phyloP scores from a whole-genome alignment of 495 filamentous ascomycete species.

The Podospora didyma region DNA sequence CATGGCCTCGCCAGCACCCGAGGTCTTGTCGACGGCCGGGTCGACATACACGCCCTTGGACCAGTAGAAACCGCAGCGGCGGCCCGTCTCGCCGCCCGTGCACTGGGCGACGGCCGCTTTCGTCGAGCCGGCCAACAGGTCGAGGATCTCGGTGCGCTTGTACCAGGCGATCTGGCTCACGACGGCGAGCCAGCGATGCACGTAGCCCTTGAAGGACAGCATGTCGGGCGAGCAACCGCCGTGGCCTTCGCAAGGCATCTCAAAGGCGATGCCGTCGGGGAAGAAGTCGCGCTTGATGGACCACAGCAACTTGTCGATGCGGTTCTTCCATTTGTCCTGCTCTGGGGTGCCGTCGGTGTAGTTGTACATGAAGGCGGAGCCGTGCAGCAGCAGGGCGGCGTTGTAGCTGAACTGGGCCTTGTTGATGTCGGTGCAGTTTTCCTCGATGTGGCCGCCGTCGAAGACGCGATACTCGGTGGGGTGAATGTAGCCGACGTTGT shows the following conservation, averaged over 20 bases:
- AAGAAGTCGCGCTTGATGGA: constrained; percentile 56
- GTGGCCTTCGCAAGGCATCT: constrained; percentile 61
- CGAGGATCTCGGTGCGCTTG: constrained; percentile 54
- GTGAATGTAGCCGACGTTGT: constrained; percentile 59
- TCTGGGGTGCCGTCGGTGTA: constrained; percentile 29
- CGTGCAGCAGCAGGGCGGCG: constrained; percentile 63
- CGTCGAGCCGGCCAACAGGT: constrained; percentile 57
- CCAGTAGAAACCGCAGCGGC: constrained; percentile 56
- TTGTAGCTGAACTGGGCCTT: constrained; percentile 74
- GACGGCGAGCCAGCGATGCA: constrained; percentile 74
- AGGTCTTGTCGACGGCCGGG: constrained; percentile 60
- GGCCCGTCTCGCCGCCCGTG: constrained; percentile 51
- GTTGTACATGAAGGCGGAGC: constrained; percentile 76
- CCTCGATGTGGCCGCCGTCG: constrained; percentile 63
- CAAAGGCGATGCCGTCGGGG: constrained; percentile 54
- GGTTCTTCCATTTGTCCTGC: constrained; percentile 48
- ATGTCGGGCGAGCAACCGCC: constrained; percentile 69
- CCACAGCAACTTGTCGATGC: constrained; percentile 57
- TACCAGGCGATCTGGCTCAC: constrained; percentile 67
- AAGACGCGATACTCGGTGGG: constrained; percentile 53
- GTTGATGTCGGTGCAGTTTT: constrained; percentile 60
- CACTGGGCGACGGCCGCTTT: constrained; percentile 64
- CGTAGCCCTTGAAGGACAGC: constrained; percentile 74
- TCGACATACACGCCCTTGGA: constrained; percentile 46
- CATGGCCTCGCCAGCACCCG: constrained; percentile 66